Percentiles rank a stretch among this genome's conserved stretches.
phyloP scores from a whole-genome alignment of 305 asterid species.

The Striga hermonthica region DNA sequence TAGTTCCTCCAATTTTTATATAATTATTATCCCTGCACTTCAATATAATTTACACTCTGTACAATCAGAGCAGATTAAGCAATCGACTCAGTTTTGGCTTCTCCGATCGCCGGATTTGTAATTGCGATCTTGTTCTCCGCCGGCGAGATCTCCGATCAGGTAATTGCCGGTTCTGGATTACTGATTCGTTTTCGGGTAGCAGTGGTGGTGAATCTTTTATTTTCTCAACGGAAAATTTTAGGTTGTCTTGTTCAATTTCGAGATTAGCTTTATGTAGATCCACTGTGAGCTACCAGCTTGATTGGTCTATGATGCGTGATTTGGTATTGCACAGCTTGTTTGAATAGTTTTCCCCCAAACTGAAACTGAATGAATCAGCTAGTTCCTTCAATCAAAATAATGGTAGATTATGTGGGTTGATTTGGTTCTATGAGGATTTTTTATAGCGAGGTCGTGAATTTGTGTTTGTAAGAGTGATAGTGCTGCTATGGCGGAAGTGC shows the following conservation, averaged over 20 bases:
- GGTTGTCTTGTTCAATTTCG: conserved; percentile 8
- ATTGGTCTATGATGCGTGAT: conserved; percentile 23
- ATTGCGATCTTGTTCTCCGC: conserved; percentile 29
- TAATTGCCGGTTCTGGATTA: conserved; percentile 15
- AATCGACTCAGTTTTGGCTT: background rate
- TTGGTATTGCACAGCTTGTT: conserved; percentile 23
- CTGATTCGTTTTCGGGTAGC: conserved; percentile 20
- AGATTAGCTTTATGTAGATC: conserved; percentile 26
- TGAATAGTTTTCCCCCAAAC: conserved; percentile 11
- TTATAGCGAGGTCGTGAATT: conserved; percentile 21
- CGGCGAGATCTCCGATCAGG: conserved; percentile 50
- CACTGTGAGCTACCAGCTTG: conserved; percentile 25
- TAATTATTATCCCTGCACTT: background rate
- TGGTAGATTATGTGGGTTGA: no score
- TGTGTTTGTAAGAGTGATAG: background rate
- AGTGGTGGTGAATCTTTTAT: conserved; percentile 21
- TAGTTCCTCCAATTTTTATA: background rate
- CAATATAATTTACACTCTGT: background rate
- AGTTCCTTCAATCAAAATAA: conserved; percentile 24
- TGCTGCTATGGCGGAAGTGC: conserved; percentile 21
- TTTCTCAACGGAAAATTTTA: background rate
- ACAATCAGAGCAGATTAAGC: background rate
- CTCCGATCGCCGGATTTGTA: conserved; percentile 36
- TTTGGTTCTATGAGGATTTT: background rate
- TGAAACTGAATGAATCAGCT: conserved; percentile 24